These are phyloP conservation scores for Boletellus sp. DNA, from an alignment of 768 basidiomycete species.

Conservation along the genomic window DNA sequence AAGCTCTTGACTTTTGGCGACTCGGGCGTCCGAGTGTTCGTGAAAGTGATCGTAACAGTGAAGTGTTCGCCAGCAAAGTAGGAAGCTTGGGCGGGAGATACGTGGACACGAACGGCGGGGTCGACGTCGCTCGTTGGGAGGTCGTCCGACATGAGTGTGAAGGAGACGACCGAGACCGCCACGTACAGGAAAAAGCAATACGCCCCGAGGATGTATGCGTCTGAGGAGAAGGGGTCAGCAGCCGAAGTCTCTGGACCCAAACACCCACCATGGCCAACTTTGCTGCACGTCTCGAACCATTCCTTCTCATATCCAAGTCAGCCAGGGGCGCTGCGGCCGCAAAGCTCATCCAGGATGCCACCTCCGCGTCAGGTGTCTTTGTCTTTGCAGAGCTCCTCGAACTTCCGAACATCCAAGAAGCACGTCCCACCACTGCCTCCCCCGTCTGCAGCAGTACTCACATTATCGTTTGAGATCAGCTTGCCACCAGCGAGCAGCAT, in stretches of 20 bases:
- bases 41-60: constrained; percentile 80
- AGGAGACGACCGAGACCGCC: background rate
- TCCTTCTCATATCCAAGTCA: constrained; percentile 86
- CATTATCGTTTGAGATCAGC: constrained; percentile 40
- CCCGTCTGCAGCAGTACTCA: background rate
- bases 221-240: constrained; percentile 5
- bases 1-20: constrained; percentile 34
- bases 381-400: constrained; percentile 89
- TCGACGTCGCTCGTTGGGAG: constrained; percentile 28
- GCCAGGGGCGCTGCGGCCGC: constrained; percentile 91
- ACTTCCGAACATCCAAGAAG: constrained; percentile 80
- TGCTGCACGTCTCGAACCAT: constrained; percentile 78
- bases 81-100: constrained; percentile 78
- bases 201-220: constrained; percentile 11
- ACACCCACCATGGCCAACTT: constrained; percentile 43
- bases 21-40: constrained; percentile 66
- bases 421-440: constrained; percentile 29
- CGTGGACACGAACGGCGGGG: constrained; percentile 61
- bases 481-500: constrained; percentile 62
- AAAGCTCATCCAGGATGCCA: constrained; percentile 83
- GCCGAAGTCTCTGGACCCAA: constrained; percentile 6
- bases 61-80: constrained; percentile 93
- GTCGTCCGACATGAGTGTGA: constrained; percentile 19
- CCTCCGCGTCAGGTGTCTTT: constrained; percentile 85
- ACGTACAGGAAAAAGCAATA: background rate